phyloP scores from a whole-genome alignment of 2,329 filamentous ascomycete species.

The Nemania diffusa region DNA sequence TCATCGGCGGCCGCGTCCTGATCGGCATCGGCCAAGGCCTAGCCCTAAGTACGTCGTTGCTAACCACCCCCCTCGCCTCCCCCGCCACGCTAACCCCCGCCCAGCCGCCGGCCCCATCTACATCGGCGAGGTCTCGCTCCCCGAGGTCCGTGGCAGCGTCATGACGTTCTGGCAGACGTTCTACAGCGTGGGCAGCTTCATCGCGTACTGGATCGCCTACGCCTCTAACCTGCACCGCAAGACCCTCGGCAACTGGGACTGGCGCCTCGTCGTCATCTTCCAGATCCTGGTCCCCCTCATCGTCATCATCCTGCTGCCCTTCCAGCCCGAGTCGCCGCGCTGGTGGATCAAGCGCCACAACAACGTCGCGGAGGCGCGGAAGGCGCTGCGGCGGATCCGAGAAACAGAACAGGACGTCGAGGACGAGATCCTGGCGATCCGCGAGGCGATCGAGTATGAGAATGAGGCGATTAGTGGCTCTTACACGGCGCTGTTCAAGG shows the following conservation, averaged over 20 bases:
- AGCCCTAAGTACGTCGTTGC: slow-evolving; percentile 60
- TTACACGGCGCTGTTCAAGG: slow-evolving; percentile 76
- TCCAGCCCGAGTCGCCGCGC: slow-evolving; percentile 74
- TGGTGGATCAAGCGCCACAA: slow-evolving; percentile 73
- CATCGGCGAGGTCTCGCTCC: slow-evolving; percentile 73
- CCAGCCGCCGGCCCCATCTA: slow-evolving; percentile 74
- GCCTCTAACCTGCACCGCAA: slow-evolving; percentile 66
- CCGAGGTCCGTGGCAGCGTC: slow-evolving; percentile 72
- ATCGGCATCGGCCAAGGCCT: slow-evolving; percentile 77
- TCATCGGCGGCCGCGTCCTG: slow-evolving; percentile 74
- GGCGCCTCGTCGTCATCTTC: slow-evolving; percentile 78
- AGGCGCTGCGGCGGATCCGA: slow-evolving; percentile 68
- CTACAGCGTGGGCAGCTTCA: slow-evolving; percentile 72
- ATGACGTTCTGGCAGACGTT: slow-evolving; percentile 78
- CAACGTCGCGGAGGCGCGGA: slow-evolving; percentile 69
- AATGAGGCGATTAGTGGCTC: slow-evolving; percentile 72
- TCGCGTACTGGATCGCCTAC: slow-evolving; percentile 74
- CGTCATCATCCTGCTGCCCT: slow-evolving; percentile 70
- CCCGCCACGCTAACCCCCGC: slow-evolving; percentile 29
- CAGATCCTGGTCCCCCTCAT: slow-evolving; percentile 74
- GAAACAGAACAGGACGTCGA: slow-evolving; percentile 73
- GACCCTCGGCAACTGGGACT: slow-evolving; percentile 75
- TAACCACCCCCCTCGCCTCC: not conserved
- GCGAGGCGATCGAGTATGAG: slow-evolving; percentile 76
- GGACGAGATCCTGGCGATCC: slow-evolving; percentile 71